Evolutionary conservation across 2,329 filamentous ascomycete species (phyloP), one percentile per base, ranked within the genome.

Genomic region (Arthrobotrys iridis): DNA sequence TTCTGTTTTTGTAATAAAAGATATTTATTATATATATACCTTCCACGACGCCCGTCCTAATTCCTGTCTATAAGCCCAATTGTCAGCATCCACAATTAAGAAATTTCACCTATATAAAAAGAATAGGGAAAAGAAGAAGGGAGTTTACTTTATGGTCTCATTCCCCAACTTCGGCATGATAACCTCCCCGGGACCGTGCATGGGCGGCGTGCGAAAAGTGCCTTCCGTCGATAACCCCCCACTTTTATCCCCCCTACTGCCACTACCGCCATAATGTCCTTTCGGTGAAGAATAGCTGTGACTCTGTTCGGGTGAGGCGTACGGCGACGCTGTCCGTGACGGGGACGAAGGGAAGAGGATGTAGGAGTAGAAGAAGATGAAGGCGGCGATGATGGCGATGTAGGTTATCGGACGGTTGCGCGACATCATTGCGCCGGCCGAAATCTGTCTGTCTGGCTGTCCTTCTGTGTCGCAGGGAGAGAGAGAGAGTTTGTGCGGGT

Each of bases 121-220:
- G 33, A 43, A 52, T 22, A 24, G 37, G 24, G 18, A 28, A 15
- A 7, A 11, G 24, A 43, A 28, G 20, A 40, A 35, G 28, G 57
- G 41, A 35, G 80, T 85, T 57, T 84, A 90, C 89, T 94, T 95
- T 63, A 88, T 84, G 4, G 92, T 95, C 74, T 90, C 91, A 82
- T 95, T 95, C 80, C 91, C 92, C 62, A 95, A 84, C 83, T 92
- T 93, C 0, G 91, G 90, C 58, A 91, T 91, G 79, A 93, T 94
- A 2, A 89, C 89, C 65, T 88, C 88, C 66, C 91, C 91, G 8
- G 50, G 50, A 15, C 28, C 50, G 15, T 86, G 85, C 20, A 93
- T 84, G 15, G 90, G 82, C 30, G 50, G 50, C 30, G 28, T 37
- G 1, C 18, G n/a, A 37, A 55, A 55, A 2, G 28, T 28, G n/a